Evolutionary conservation across 805 yeast genomes (phyloP).

Genomic region (Lachancea cidri): DNA sequence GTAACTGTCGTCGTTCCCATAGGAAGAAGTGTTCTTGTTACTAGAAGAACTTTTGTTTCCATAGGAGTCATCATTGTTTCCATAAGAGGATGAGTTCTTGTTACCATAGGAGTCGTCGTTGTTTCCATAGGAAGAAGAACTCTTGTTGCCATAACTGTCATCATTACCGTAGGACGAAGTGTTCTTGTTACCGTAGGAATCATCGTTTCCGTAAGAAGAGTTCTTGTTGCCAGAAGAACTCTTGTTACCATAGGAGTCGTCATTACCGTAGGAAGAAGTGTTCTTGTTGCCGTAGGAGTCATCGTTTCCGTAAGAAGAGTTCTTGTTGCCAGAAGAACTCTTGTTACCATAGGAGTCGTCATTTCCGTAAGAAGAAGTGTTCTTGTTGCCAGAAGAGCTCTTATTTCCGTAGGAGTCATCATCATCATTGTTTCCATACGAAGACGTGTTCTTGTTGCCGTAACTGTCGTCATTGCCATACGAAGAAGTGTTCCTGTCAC

Average conservation of each 20-base stretch:
- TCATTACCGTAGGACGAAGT: conserved; percentile 18
- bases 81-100: too few species aligned
- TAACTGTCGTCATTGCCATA: conserved; percentile 23
- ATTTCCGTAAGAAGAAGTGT: conserved; percentile 17
- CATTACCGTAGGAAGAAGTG: conserved; percentile 26
- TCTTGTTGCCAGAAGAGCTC: conserved; percentile 14
- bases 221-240: too few species aligned
- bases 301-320: too few species aligned
- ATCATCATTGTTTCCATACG: conserved; percentile 24
- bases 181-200: conserved; percentile 19
- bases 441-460: conserved; percentile 22
- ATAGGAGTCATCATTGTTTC: conserved; percentile 23
- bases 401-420: conserved; percentile 22
- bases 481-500: conserved; percentile 15
- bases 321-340: too few species aligned
- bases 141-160: conserved; percentile 18
- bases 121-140: conserved; percentile 22
- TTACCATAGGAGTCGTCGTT: conserved; percentile 23
- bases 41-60: conserved; percentile 19
- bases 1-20: conserved; percentile 21
- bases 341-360: conserved; percentile 15
- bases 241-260: conserved; percentile 12
- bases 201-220: conserved; percentile 17
- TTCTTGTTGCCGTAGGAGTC: conserved; percentile 18
- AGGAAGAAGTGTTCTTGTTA: too few species aligned